Percentiles rank a stretch among this genome's conserved stretches.
Evolutionary conservation across 2,329 filamentous ascomycete genomes (phyloP).

Genomic region (Diaporthe longicolla): DNA sequence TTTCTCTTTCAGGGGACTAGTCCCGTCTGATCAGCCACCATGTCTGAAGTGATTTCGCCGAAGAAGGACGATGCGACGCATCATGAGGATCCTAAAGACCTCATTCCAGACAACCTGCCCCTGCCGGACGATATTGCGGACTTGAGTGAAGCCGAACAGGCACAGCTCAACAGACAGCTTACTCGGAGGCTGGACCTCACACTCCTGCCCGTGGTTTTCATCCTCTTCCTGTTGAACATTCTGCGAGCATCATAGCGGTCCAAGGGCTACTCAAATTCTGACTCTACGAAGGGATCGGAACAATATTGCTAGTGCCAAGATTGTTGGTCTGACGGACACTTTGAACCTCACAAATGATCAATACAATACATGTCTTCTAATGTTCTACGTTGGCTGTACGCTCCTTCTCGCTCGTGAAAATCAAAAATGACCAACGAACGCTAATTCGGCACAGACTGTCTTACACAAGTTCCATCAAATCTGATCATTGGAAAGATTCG

Average conservation of each 20-base stretch:
- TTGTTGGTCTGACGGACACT: conserved; percentile 6
- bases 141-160: background rate
- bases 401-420: too few relatives aligned
- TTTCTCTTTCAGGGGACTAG: too few relatives aligned
- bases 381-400: conserved; percentile 25
- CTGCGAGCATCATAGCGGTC: background rate
- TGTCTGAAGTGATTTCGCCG: background rate
- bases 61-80: conserved; percentile 1
- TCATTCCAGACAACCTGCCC: background rate
- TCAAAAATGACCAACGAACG: too few relatives aligned
- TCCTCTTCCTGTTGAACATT: conserved; percentile 14
- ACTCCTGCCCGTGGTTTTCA: background rate
- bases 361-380: conserved; percentile 8
- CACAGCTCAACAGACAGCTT: background rate
- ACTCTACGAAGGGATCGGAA: background rate
- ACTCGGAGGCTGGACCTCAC: background rate
- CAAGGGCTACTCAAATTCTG: background rate
- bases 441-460: background rate
- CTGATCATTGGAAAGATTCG: conserved; percentile 12
- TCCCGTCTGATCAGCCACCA: background rate
- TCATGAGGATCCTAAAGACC: background rate
- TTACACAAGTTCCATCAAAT: conserved; percentile 11
- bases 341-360: conserved; percentile 6
- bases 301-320: conserved; percentile 15
- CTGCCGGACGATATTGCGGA: conserved; percentile 20